phyloP scores from a whole-genome alignment of 2,329 filamentous ascomycete species.

The Colletotrichum cereale region DNA sequence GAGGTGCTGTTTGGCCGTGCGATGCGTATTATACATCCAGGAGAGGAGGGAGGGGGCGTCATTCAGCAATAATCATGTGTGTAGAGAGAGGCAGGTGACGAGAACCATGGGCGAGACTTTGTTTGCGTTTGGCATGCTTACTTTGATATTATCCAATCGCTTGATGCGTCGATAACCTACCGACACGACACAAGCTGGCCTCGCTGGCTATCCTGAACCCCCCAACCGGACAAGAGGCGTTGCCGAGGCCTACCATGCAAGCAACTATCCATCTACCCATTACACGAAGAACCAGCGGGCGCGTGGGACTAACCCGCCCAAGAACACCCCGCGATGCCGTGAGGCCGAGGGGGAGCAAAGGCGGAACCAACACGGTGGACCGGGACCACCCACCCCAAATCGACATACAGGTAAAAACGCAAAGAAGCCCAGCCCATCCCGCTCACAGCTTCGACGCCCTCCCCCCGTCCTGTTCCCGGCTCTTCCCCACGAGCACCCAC shows the following conservation, averaged over 20 bases:
- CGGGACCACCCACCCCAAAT: background rate
- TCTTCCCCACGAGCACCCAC: constrained; percentile 74
- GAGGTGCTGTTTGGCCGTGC: no score
- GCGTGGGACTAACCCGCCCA: no score
- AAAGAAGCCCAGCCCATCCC: background rate
- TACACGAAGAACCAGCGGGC: no score
- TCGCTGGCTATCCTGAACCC: background rate
- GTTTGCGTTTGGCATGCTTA: background rate
- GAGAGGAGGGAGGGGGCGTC: background rate
- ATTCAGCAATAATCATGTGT: background rate
- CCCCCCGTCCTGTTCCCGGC: constrained; percentile 53
- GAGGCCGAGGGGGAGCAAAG: no score
- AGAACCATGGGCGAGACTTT: background rate
- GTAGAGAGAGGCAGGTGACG: background rate
- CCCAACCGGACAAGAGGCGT: no score
- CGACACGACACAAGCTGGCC: background rate
- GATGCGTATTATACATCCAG: no score
- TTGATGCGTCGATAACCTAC: background rate
- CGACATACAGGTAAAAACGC: background rate
- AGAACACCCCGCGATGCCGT: no score
- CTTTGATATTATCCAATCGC: no score
- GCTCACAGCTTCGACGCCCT: constrained; percentile 41
- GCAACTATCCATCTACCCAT: no score
- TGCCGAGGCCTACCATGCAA: no score
- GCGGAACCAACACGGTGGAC: no score